Conservation (phyloP, 202 grass and related monocot genomes). For the Carex arenaria region DNA sequence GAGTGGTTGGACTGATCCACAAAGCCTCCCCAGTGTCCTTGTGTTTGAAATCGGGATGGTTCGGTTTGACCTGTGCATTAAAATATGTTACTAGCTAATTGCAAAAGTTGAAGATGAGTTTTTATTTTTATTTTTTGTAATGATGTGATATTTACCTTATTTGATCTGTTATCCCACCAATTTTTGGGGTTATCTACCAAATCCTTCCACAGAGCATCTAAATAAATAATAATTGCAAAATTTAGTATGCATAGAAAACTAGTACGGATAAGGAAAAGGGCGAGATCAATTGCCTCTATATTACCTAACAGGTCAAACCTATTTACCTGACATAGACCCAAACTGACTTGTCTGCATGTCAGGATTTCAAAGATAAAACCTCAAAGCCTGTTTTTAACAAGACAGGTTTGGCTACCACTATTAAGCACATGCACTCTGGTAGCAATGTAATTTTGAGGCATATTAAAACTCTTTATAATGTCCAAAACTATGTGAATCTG, state of each 20-base stretch:
- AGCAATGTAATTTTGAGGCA: not conserved
- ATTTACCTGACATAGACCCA: not conserved
- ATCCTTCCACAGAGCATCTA: slow-evolving; percentile 55
- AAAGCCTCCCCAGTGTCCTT: slow-evolving; percentile 50
- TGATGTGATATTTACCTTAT: slow-evolving; percentile 34
- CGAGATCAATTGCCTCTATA: not conserved
- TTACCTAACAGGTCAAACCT: not conserved
- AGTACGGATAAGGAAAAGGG: not conserved
- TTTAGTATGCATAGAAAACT: not conserved
- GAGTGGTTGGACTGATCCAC: slow-evolving; percentile 49
- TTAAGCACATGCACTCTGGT: not conserved
- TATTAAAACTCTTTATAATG: not conserved
- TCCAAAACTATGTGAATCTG: not conserved
- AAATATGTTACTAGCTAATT: not conserved
- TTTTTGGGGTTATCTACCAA: slow-evolving; percentile 53
- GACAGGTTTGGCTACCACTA: not conserved
- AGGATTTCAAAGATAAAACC: not conserved
- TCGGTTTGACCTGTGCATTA: slow-evolving; percentile 33
- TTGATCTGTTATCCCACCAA: slow-evolving; percentile 81
- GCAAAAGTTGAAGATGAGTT: not conserved
- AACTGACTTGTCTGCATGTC: not conserved
- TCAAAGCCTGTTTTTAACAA: not conserved
- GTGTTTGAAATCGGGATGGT: slow-evolving; percentile 69
- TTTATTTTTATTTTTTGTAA: not conserved
- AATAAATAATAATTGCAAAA: not conserved